These are phyloP conservation scores for Phialocephala sp. DNA, from an alignment of 2,329 filamentous ascomycete species.

Conservation along the genomic window DNA sequence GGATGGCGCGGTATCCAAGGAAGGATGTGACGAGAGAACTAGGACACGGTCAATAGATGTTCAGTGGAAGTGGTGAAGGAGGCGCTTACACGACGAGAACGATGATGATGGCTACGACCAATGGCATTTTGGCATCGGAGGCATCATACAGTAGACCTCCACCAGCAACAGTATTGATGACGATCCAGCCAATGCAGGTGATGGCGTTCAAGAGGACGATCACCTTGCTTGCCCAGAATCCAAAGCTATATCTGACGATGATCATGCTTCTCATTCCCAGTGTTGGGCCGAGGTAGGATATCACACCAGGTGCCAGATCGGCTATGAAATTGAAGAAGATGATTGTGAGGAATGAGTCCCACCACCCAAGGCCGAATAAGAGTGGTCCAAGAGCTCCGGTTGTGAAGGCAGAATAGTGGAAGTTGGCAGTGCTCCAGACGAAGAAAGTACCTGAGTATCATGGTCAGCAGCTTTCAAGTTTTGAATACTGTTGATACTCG, in stretches of 20 bases:
- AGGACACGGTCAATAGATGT: not conserved
- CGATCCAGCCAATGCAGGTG: slow-evolving; percentile 34
- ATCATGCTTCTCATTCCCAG: slow-evolving; percentile 43
- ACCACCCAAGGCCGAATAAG: slow-evolving; percentile 37
- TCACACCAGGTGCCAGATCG: slow-evolving; percentile 36
- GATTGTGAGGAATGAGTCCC: slow-evolving; percentile 37
- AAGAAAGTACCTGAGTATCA: slow-evolving; percentile 18
- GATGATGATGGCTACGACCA: slow-evolving; percentile 35
- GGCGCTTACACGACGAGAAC: slow-evolving; percentile 25
- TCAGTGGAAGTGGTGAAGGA: not conserved
- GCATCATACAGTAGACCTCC: slow-evolving; percentile 36
- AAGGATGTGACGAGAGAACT: slow-evolving; percentile 31
- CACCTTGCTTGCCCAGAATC: slow-evolving; percentile 33
- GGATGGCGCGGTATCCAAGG: slow-evolving; percentile 35
- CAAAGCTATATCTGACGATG: slow-evolving; percentile 41
- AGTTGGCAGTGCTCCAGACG: slow-evolving; percentile 22
- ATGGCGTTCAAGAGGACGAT: slow-evolving; percentile 32
- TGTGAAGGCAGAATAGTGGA: slow-evolving; percentile 22
- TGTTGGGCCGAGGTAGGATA: slow-evolving; percentile 39
- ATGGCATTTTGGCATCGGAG: slow-evolving; percentile 32
- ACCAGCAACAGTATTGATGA: slow-evolving; percentile 34
- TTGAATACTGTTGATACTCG: not conserved
- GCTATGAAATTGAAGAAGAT: slow-evolving; percentile 43
- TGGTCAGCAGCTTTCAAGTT: not conserved
- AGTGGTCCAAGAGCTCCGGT: slow-evolving; percentile 22